Base-by-base conservation (phyloP, 164 flowering plant genomes). In the Stephania yunnanensis region DNA sequence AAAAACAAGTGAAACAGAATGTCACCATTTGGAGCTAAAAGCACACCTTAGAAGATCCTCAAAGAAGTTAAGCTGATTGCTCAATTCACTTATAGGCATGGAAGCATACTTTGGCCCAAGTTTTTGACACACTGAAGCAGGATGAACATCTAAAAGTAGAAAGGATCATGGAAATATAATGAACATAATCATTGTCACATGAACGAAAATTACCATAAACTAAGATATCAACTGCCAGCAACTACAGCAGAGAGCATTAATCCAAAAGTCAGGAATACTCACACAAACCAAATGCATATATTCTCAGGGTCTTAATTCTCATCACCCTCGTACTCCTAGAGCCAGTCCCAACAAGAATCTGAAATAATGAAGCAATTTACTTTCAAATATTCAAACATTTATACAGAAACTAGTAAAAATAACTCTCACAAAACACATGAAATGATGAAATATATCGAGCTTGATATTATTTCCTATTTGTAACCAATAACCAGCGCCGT, bases 281-380 rank as follows among this genome's bases (percentile, higher is more conserved):
- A 92, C 99, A 95, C 78, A 93, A 86, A 76, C 95, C 99, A 84
- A 89, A 95, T 53, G 99, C 99, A 85, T 93, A 95, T 50, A 95
- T 78, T 83, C 89, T 92, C 72, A 95, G 78, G 69, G 98, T 83
- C 73, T 93, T 95, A 46, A 95, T 83, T 87, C 80, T 91, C 72
- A 93, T 74, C 72, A 93, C 84, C 76, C 73, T 93, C 94, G 90
- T 90, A 15, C 84, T 87, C 85, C 87, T 90, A 52, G 93, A 91
- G 75, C 98, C 99, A 82, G 93, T 92, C 78, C 92, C 99, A 76
- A 95, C 99, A 80, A 95, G 98, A 42, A 95, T 87, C 99, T 95
- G 83, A 72, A 77, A 13, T 20, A 50, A 12, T 7, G 22, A 66
- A 76, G 44, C 68, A 63, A 48, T 30, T 36, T 53, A 13, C 19